These are phyloP conservation scores for Candida albicans DNA, from an alignment of 1,139 yeast genomes.

Conservation along the genomic window DNA sequence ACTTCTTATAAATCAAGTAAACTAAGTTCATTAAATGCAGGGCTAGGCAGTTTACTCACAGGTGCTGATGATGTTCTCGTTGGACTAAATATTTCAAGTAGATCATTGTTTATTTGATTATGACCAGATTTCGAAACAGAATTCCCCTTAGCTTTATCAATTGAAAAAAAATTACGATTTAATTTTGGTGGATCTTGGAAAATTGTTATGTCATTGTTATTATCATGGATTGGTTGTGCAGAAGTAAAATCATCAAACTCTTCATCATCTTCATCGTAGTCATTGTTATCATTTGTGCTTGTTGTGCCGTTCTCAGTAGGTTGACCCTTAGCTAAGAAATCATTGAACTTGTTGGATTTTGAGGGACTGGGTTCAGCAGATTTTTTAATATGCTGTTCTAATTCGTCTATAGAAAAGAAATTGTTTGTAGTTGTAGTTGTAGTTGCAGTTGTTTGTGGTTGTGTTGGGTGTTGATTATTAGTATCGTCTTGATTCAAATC, in stretches of 20 bases:
- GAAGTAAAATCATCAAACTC: conserved; percentile 22
- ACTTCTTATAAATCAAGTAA: conserved; percentile 13
- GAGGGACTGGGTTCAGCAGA: neutral
- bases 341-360: neutral
- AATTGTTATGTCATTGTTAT: conserved; percentile 4
- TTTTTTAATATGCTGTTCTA: conserved; percentile 8
- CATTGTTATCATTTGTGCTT: conserved; percentile 1
- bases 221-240: conserved; percentile 11
- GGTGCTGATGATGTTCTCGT: neutral
- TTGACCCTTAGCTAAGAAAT: neutral
- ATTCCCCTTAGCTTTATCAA: conserved; percentile 8
- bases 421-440: neutral
- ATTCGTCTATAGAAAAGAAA: conserved; percentile 7
- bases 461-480: neutral
- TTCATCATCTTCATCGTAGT: conserved; percentile 14
- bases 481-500: neutral
- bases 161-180: conserved; percentile 11
- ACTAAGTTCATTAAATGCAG: conserved; percentile 6
- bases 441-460: neutral
- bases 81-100: conserved; percentile 7
- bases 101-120: conserved; percentile 4
- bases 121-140: neutral
- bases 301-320: no score
- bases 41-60: conserved; percentile 1
- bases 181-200: conserved; percentile 7